Evolutionary conservation across 2,329 filamentous ascomycete species (phyloP).

Genomic region (Epichloe coenophiala): DNA sequence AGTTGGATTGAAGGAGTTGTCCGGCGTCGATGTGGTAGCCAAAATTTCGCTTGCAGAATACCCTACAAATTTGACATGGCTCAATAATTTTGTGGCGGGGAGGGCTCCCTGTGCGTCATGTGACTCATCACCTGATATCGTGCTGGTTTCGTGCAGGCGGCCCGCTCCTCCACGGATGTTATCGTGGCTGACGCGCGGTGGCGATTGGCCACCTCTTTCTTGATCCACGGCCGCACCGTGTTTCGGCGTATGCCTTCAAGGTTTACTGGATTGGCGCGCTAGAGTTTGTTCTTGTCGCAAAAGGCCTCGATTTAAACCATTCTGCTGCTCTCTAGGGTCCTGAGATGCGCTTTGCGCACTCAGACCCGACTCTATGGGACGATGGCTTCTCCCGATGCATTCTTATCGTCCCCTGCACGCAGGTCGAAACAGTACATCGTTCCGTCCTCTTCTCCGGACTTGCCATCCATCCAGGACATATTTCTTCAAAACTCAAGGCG

Average conservation of each 20-base stretch:
- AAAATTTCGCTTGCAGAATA: constrained; percentile 16
- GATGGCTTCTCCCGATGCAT: constrained; percentile 22
- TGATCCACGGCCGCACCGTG: background rate
- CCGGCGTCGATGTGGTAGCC: constrained; percentile 18
- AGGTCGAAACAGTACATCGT: constrained; percentile 18
- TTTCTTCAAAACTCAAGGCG: constrained; percentile 22
- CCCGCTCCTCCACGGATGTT: background rate
- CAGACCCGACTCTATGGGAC: constrained; percentile 13
- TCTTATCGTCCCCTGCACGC: constrained; percentile 17
- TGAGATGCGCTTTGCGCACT: constrained; percentile 36
- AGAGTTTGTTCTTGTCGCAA: background rate
- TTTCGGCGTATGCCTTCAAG: background rate
- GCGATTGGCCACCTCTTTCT: background rate
- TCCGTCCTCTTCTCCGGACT: constrained; percentile 38
- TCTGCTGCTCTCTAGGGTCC: constrained; percentile 15
- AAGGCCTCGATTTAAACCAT: constrained; percentile 7
- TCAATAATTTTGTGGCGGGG: constrained; percentile 21
- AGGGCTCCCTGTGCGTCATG: constrained; percentile 24
- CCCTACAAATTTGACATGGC: constrained; percentile 21
- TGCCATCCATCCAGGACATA: constrained; percentile 39
- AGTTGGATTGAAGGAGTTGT: constrained; percentile 10
- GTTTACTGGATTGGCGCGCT: background rate
- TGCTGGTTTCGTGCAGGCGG: constrained; percentile 13
- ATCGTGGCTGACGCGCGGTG: background rate
- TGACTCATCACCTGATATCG: constrained; percentile 23